Evolutionary conservation across 2,329 filamentous ascomycete species (phyloP), one percentile per base, ranked within the genome.

Genomic region (Aurifilum marmelostoma): DNA sequence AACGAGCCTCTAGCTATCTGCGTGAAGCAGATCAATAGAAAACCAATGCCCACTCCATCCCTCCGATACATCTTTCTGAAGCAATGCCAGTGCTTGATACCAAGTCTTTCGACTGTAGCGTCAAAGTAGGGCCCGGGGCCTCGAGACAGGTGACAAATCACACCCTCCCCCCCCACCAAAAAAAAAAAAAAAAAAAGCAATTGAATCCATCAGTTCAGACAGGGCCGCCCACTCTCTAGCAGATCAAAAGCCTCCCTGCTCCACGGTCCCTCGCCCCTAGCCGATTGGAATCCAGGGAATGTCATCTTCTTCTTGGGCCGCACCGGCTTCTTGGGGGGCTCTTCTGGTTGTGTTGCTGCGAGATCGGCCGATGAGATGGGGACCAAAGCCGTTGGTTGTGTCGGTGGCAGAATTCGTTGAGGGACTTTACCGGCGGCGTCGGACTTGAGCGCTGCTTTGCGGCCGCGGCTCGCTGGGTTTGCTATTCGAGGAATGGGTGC

Each of bases 191-290:
- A 34, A 34, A 34, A 34, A 34, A 34, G 8, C 4, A 34, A 34
- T n/a, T n/a, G n/a, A n/a, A n/a, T 11, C 18, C 16, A 32, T 11
- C n/a, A 32, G 3, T 37, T 71, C 65, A 72, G 18, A 18, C 80
- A 47, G 89, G n/a, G 90, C 62, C 87, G 82, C 74, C 84, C 87
- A 74, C 81, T 85, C 50, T 87, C 88, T 71, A 92, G 85, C 61
- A 92, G 75, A 76, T 92, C 90, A 72, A 87, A 83, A 0, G 90
- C 89, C 75, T 92, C 90, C 32, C 83, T 85, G 73, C 89, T 92
- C 90, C 90, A 92, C 0, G 90, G 87, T 2, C 89, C 89, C 21
- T 86, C 72, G 21, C 56, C 80, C 72, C 85, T 87, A 3, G 82
- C 83, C 73, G 80, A 84, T 1, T 78, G 78, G 68, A 86, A 85